phyloP scores from a whole-genome alignment of 2,329 filamentous ascomycete species.

The Botrytis aclada region DNA sequence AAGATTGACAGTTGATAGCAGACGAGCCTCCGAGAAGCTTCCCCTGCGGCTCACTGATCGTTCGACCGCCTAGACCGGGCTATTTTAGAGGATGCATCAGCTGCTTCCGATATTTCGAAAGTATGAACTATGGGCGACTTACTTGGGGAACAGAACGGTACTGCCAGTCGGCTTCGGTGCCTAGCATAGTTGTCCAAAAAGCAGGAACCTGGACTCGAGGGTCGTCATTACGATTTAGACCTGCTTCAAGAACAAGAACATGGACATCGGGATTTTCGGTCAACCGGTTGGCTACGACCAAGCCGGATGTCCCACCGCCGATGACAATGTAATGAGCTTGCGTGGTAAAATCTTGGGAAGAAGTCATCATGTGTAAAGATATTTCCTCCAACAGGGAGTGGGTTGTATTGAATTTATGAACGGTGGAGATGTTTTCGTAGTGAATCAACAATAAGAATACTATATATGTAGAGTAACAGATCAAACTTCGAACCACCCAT shows the following conservation, averaged over 20 bases:
- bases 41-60: conserved; percentile 30
- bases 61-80: conserved; percentile 8
- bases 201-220: conserved; percentile 39
- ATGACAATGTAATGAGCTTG: not conserved
- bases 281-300: conserved; percentile 37
- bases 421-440: not conserved
- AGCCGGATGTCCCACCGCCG: conserved; percentile 1
- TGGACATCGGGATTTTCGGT: conserved; percentile 39
- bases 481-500: not conserved
- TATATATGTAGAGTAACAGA: not conserved
- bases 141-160: conserved; percentile 41
- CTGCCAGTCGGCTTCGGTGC: conserved; percentile 43
- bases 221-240: conserved; percentile 38
- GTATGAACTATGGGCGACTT: not conserved
- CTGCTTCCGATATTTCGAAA: not conserved
- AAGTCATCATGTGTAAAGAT: not conserved
- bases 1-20: conserved; percentile 36
- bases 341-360: not conserved
- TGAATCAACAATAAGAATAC: not conserved
- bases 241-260: conserved; percentile 44
- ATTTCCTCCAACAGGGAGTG: not conserved
- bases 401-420: not conserved
- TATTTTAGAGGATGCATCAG: conserved; percentile 24
- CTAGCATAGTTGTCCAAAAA: conserved; percentile 18
- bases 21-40: conserved; percentile 41